phyloP scores from a whole-genome alignment of 768 basidiomycete species.

The Calocera viscosa region DNA sequence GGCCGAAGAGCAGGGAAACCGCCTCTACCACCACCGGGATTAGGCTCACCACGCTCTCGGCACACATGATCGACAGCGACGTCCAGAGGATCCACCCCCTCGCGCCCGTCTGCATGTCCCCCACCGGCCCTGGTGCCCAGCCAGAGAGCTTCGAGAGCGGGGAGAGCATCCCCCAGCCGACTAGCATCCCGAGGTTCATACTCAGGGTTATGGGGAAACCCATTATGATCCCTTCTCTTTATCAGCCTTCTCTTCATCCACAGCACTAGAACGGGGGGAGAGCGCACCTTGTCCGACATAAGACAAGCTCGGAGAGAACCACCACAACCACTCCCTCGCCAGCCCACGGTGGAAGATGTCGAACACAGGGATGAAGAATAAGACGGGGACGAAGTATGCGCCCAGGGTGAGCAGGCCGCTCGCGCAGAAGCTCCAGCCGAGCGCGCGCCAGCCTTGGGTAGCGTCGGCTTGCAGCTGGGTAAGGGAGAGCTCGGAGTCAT shows the following conservation, averaged over 20 bases:
- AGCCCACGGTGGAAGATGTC: conserved; percentile 27
- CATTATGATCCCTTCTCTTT: conserved; percentile 76
- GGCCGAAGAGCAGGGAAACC: conserved; percentile 20
- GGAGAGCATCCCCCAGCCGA: conserved; percentile 89
- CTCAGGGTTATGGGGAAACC: conserved; percentile 86
- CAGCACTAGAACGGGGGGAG: conserved; percentile 11
- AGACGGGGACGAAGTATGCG: conserved; percentile 9
- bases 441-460: conserved; percentile 62
- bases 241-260: not conserved
- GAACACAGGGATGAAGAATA: not conserved
- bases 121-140: conserved; percentile 90
- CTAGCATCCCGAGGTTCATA: conserved; percentile 94
- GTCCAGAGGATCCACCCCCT: conserved; percentile 97
- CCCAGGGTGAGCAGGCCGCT: conserved; percentile 67
- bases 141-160: conserved; percentile 68
- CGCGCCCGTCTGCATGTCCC: conserved; percentile 76
- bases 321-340: conserved; percentile 85
- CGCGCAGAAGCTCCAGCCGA: conserved; percentile 64
- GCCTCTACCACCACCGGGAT: conserved; percentile 57
- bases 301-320: conserved; percentile 78
- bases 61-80: conserved; percentile 88
- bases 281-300: conserved; percentile 78
- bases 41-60: conserved; percentile 79
- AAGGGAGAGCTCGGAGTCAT: conserved; percentile 16
- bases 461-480: conserved; percentile 35